Evolutionary conservation across 108 stramenopile species (phyloP).

Genomic region (Chaetoceros muelleri): DNA sequence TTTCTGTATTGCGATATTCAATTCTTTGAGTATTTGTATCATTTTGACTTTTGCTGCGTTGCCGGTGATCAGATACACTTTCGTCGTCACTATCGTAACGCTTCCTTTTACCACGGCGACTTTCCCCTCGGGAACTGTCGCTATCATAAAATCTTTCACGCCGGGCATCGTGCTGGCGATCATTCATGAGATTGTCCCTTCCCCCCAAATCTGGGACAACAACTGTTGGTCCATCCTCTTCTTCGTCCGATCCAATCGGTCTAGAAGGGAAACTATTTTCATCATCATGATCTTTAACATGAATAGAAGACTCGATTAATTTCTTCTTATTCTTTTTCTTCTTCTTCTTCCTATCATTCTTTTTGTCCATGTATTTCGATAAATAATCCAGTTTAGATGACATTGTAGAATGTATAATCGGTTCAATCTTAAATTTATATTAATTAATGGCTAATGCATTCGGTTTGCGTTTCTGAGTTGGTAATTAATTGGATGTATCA

Average conservation of each 20-base stretch:
- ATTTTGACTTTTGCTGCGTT: neutral
- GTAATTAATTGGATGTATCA: too few species aligned
- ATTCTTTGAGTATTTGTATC: neutral
- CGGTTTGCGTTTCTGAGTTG: too few species aligned
- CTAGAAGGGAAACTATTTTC: conserved; percentile 1
- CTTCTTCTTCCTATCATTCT: conserved; percentile 10
- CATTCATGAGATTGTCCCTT: neutral
- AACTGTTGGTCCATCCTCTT: conserved; percentile 21
- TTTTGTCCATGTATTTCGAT: conserved; percentile 28
- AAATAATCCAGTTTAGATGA: conserved; percentile 40
- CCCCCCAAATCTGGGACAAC: conserved; percentile 10
- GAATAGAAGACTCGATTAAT: conserved; percentile 2
- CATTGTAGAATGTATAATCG: too few species aligned
- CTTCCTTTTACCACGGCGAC: neutral
- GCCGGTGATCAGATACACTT: neutral
- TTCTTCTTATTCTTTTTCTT: conserved; percentile 17
- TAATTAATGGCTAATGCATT: too few species aligned
- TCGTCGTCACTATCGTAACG: neutral
- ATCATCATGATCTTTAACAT: conserved; percentile 15
- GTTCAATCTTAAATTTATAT: too few species aligned
- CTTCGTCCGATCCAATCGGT: conserved; percentile 6
- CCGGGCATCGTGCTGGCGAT: too few species aligned
- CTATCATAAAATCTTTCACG: too few species aligned
- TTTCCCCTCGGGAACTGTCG: neutral
- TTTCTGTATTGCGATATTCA: neutral